These are phyloP conservation scores for Ceratobasidium sp. DNA, from an alignment of 1,284 basidiomycete genomes.

Conservation along the genomic window DNA sequence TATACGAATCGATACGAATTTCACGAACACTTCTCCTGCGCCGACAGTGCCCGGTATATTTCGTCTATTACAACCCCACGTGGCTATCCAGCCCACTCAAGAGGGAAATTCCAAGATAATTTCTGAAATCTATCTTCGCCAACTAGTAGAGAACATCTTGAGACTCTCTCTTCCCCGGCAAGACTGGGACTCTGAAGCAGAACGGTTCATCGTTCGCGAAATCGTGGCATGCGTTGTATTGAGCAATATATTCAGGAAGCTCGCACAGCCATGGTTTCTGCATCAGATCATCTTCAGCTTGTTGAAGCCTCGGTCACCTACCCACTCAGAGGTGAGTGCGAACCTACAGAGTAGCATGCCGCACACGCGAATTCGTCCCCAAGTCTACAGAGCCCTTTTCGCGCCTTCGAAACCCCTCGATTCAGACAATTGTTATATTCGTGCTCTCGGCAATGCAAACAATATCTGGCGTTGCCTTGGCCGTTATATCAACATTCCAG, in stretches of 20 bases:
- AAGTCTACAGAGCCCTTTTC: conserved; percentile 9
- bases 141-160: conserved; percentile 75
- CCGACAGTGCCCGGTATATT: conserved; percentile 65
- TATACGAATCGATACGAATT: conserved; percentile 70
- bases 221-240: conserved; percentile 76
- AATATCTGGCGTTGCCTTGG: conserved; percentile 72
- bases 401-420: conserved; percentile 56
- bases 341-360: conserved; percentile 51
- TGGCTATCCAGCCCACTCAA: conserved; percentile 73
- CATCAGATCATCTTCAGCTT: conserved; percentile 71
- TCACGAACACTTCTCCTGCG: conserved; percentile 57
- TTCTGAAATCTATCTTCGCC: conserved; percentile 79
- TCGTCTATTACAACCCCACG: conserved; percentile 80
- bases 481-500: conserved; percentile 74
- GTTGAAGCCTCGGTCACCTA: conserved; percentile 58
- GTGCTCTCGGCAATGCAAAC: conserved; percentile 77
- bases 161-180: conserved; percentile 71
- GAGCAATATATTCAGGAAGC: conserved; percentile 69
- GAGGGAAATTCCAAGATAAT: conserved; percentile 41
- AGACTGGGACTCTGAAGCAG: conserved; percentile 74
- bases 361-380: conserved; percentile 3
- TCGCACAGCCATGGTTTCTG: conserved; percentile 85
- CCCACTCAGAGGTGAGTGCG: conserved; percentile 50
- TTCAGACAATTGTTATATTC: conserved; percentile 70
- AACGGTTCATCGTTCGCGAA: conserved; percentile 80